These are phyloP conservation scores for Nakazawaea anatomiae DNA, from an alignment of 805 yeast species.

Conservation along the genomic window DNA sequence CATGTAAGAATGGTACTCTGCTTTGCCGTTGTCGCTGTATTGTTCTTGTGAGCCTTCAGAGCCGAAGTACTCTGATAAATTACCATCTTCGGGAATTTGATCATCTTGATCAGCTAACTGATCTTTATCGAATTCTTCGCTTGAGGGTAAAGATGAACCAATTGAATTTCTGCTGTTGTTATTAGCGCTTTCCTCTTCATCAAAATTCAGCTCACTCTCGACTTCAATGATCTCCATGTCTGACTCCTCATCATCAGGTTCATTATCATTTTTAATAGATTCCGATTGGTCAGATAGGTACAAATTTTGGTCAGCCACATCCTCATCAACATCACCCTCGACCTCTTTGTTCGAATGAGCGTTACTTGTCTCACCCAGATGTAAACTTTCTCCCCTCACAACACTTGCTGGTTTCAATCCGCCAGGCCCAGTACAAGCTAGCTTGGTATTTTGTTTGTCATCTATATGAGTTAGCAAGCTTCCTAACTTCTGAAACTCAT, in stretches of 20 bases:
- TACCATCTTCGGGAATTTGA: not conserved
- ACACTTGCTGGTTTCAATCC: too few relatives aligned
- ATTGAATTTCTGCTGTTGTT: too few relatives aligned
- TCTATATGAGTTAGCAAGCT: constrained; percentile 15
- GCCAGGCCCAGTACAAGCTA: constrained; percentile 15
- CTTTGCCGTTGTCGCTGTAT: not conserved
- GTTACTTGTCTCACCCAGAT: constrained; percentile 9
- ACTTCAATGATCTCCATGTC: constrained; percentile 3
- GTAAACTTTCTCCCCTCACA: too few relatives aligned
- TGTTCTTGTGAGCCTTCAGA: not conserved
- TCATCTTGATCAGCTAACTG: constrained; percentile 5
- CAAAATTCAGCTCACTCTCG: constrained; percentile 9
- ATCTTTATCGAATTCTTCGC: constrained; percentile 10
- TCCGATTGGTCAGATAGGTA: not conserved
- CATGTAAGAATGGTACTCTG: constrained; percentile 1
- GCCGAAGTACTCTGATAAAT: not conserved
- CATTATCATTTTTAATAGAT: constrained; percentile 1
- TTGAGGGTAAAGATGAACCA: not conserved
- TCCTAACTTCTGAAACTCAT: constrained; percentile 19
- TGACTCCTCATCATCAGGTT: constrained; percentile 8
- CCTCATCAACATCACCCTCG: constrained; percentile 13
- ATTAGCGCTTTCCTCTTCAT: not conserved
- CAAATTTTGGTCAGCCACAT: not conserved
- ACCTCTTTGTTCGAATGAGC: not conserved
- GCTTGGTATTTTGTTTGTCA: constrained; percentile 14